A percentile compares a stretch with the other conserved stretches of the same genome.
These are phyloP conservation scores for Globisporangium viniferum DNA, from an alignment of 352 stramenopile species.

Conservation along the genomic window DNA sequence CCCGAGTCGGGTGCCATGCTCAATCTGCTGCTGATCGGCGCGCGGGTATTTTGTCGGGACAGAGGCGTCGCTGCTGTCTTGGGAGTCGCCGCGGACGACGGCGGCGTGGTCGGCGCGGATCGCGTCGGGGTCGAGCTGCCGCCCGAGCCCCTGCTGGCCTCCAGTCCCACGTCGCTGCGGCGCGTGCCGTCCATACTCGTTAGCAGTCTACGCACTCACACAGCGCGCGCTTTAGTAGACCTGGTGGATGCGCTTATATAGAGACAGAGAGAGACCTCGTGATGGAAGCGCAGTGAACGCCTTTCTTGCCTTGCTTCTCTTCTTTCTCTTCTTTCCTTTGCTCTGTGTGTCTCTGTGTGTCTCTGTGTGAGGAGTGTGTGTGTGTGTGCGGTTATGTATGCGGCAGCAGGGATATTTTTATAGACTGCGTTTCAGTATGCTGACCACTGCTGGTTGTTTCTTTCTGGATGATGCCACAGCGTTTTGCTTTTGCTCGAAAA, in stretches of 20 bases:
- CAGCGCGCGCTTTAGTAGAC: background rate
- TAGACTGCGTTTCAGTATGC: slow-evolving; percentile 9
- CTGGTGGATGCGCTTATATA: background rate
- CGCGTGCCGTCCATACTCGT: slow-evolving; percentile 17
- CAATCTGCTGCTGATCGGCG: slow-evolving; percentile 32
- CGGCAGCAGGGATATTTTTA: background rate
- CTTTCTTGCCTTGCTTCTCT: background rate
- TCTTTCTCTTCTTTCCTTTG: slow-evolving; percentile 2
- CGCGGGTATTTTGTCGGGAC: slow-evolving; percentile 15
- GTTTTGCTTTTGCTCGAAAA: background rate
- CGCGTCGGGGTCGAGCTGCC: slow-evolving; percentile 14
- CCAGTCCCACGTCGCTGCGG: slow-evolving; percentile 17
- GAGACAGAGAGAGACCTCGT: background rate
- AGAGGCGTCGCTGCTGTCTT: slow-evolving; percentile 4
- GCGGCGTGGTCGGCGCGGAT: slow-evolving; percentile 13
- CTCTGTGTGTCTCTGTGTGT: too few species aligned
- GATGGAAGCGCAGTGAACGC: background rate
- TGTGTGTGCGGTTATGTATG: slow-evolving; percentile 6
- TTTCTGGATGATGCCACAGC: background rate
- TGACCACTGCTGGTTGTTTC: background rate
- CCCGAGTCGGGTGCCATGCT: slow-evolving; percentile 36
- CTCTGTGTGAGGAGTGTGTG: background rate
- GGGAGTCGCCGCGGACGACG: slow-evolving; percentile 6
- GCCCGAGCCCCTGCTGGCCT: slow-evolving; percentile 10
- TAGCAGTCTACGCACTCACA: background rate